These are phyloP conservation scores for Xylaria hypoxylon DNA, from an alignment of 2,329 filamentous ascomycete genomes.

Conservation along the genomic window DNA sequence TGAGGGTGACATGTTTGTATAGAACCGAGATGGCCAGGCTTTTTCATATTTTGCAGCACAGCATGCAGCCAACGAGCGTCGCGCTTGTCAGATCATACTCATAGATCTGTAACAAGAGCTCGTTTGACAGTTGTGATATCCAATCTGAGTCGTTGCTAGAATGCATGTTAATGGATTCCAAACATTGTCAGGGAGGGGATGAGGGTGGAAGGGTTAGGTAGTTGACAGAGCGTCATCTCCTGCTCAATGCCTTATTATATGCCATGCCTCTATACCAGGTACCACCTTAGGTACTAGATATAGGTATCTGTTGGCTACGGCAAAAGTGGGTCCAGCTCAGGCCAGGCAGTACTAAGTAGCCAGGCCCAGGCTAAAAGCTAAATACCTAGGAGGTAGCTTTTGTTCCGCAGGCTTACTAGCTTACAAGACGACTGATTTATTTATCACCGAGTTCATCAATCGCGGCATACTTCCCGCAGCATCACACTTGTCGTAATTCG, in stretches of 20 bases:
- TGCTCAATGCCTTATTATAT: no score
- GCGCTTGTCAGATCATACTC: background rate
- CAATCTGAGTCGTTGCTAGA: no score
- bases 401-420: background rate
- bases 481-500: background rate
- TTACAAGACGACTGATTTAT: background rate
- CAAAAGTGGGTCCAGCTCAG: background rate
- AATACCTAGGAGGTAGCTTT: background rate
- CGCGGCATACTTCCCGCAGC: background rate
- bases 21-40: conserved; percentile 20
- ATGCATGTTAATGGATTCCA: no score
- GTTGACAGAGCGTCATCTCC: no score
- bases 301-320: no score
- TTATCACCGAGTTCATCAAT: conserved; percentile 7
- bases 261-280: no score
- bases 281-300: no score
- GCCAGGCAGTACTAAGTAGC: no score
- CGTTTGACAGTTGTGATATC: background rate
- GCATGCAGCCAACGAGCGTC: conserved; percentile 5
- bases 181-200: no score
- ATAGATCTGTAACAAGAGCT: background rate
- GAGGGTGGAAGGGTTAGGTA: no score
- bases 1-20: conserved; percentile 24
- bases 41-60: conserved; percentile 30
- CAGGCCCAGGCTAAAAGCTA: no score